A percentile compares a stretch with the other conserved stretches of the same genome.
Evolutionary conservation across 2,329 filamentous ascomycete genomes (phyloP).

Genomic region (Colletotrichum siamense): DNA sequence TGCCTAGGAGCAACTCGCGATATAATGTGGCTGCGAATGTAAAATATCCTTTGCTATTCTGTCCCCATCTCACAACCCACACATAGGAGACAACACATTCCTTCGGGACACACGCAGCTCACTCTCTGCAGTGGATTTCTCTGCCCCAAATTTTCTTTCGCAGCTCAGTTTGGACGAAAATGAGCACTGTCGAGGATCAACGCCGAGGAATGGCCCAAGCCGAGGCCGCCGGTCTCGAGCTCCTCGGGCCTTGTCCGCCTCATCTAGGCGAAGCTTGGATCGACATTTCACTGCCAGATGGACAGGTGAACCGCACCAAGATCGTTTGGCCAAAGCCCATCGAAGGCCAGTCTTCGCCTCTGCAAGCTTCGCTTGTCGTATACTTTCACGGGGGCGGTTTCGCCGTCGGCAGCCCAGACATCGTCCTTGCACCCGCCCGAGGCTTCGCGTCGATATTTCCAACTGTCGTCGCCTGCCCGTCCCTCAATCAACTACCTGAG

Average conservation of each 20-base stretch:
- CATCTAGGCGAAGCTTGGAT: background rate
- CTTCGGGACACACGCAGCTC: rapidly evolving
- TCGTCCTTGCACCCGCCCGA: background rate
- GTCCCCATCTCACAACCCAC: background rate
- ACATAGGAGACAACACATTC: background rate
- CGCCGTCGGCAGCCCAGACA: background rate
- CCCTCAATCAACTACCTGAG: background rate
- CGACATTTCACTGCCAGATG: background rate
- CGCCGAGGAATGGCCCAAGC: background rate
- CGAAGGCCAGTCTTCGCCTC: background rate
- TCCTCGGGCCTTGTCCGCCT: background rate
- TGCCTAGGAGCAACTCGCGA: background rate
- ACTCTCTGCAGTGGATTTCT: background rate
- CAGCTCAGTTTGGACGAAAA: background rate
- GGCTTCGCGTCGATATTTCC: background rate
- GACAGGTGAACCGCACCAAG: background rate
- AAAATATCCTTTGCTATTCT: rapidly evolving
- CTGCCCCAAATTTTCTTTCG: no score
- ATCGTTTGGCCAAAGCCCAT: rapidly evolving
- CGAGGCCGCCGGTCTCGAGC: background rate
- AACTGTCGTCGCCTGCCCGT: background rate
- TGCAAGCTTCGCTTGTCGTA: background rate
- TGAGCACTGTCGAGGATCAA: background rate
- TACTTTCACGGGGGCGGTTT: background rate
- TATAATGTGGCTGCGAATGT: background rate